These are phyloP conservation scores for Daldinia decipiens DNA, from an alignment of 495 filamentous ascomycete species.

Conservation along the genomic window DNA sequence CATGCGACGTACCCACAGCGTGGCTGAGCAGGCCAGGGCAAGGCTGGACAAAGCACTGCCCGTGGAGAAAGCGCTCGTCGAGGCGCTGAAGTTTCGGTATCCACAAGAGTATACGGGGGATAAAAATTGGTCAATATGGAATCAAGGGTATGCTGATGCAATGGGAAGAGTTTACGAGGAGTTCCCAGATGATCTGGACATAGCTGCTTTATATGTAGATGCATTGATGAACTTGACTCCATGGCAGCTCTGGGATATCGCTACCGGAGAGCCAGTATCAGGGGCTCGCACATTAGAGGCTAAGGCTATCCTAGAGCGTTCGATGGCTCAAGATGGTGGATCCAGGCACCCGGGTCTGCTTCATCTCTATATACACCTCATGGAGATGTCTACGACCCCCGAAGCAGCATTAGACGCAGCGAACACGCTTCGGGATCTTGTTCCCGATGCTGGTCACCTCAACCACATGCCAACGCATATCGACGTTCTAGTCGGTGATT, in stretches of 20 bases:
- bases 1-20: constrained; percentile 57
- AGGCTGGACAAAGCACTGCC: constrained; percentile 46
- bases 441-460: constrained; percentile 75
- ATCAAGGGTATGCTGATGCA: constrained; percentile 66
- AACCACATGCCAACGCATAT: constrained; percentile 78
- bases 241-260: constrained; percentile 73
- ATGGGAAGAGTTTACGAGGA: constrained; percentile 66
- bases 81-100: constrained; percentile 66
- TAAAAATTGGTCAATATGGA: constrained; percentile 62
- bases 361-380: constrained; percentile 77
- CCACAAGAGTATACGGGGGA: constrained; percentile 53
- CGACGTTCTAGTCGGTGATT: constrained; percentile 74
- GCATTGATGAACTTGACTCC: constrained; percentile 75
- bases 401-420: constrained; percentile 66
- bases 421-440: constrained; percentile 67
- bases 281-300: constrained; percentile 67
- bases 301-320: constrained; percentile 64
- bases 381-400: constrained; percentile 75
- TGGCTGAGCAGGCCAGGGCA: constrained; percentile 54
- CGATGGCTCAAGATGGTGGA: constrained; percentile 56
- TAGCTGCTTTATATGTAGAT: constrained; percentile 70
- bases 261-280: constrained; percentile 64
- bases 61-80: constrained; percentile 66
- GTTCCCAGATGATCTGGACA: constrained; percentile 68
- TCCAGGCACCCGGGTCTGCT: constrained; percentile 68